Base-by-base conservation (phyloP, 495 filamentous ascomycete genomes). In the Aspergillus mulundensis region DNA sequence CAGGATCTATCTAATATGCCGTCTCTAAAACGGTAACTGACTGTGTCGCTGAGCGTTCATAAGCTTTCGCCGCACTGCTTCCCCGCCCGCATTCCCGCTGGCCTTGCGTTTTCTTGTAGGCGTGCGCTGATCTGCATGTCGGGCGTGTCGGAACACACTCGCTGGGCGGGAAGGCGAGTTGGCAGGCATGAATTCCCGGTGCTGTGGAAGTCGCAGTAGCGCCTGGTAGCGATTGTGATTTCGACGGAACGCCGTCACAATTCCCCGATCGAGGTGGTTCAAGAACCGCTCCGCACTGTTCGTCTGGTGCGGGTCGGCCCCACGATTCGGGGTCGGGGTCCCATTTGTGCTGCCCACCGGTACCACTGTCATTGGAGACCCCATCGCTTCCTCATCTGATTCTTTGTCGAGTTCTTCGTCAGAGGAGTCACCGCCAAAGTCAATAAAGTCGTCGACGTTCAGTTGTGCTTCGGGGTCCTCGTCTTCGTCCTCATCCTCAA, bases 171-270 rank as follows among this genome's bases (percentile, higher is more conserved):
- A 66, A 2, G 72, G 73, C 2, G 75, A 76, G 53, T 77, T 77
- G 38, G 75, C 75, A 0, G 75, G 75, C 75, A 77, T 77, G 49
- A 77, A 77, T 54, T 77, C 75, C 25, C 73, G 70, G 54, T 78
- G 75, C 45, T 78, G 75, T 3, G 83, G 85, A 57, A 83, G 81
- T 66, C 83, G 84, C 57, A 82, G 74, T 53, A 88, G 76, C 34
- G 87, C 78, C 59, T 87, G 81, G 63, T 88, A 86, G 55, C 85
- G 84, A 64, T 82, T 83, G 67, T 92, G 87, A 63, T 91, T 88
- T 36, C 83, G 82, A 39, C 88, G 87, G 74, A 92, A 94, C 7
- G 88, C 86, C 30, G 86, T 87, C 56, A 91, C 87, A 36, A 85
- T 79, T 50, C 84, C 81, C 41, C 81, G 76, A 60, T 87, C 83